A percentile compares a stretch with the other conserved stretches of the same genome.
Evolutionary conservation across 176 grass and related monocot genomes (phyloP).

Genomic region (Sorghum bicolor): DNA sequence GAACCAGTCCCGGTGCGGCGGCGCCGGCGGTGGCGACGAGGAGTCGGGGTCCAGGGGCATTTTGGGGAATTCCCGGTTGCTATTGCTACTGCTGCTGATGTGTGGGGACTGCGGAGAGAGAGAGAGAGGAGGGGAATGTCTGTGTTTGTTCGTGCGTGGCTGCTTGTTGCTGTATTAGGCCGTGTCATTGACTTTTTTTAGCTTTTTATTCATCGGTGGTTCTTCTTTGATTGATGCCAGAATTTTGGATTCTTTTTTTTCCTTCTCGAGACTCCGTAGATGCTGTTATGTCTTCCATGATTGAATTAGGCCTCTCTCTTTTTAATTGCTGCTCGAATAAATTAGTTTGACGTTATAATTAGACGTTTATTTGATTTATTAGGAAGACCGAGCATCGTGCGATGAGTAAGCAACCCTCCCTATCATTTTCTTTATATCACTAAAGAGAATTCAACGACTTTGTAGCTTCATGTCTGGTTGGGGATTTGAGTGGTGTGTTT

Average conservation of each 20-base stretch:
- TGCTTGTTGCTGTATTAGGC: not conserved
- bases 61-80: not conserved
- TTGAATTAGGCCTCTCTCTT: not conserved
- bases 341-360: not conserved
- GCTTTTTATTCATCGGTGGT: not conserved
- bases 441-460: too few species aligned
- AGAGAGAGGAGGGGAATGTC: not conserved
- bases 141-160: not conserved
- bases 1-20: slow-evolving; percentile 71
- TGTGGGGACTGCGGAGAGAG: not conserved
- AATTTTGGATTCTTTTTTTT: not conserved
- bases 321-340: not conserved
- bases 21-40: slow-evolving; percentile 26
- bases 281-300: not conserved
- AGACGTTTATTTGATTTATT: too few species aligned
- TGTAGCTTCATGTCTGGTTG: too few species aligned
- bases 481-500: too few species aligned
- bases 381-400: too few species aligned
- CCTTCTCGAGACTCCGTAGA: not conserved
- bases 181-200: not conserved
- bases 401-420: too few species aligned
- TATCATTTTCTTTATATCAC: too few species aligned
- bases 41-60: slow-evolving; percentile 59
- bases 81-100: not conserved
- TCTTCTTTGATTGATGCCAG: not conserved